Conservation (phyloP, 345 rosid genomes). For the Rubroshorea leprosula region DNA sequence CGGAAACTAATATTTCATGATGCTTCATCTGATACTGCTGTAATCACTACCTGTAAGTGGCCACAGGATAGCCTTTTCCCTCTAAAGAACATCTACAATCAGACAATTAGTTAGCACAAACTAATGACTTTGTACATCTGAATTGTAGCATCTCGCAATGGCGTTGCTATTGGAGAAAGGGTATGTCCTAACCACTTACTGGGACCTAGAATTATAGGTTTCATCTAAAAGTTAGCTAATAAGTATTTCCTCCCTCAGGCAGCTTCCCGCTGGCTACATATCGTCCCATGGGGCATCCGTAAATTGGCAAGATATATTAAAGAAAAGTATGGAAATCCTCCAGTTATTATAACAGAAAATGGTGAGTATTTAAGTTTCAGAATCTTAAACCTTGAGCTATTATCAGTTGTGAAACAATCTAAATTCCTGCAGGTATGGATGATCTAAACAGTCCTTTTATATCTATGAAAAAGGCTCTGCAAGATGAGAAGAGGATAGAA, state of each 20-base stretch:
- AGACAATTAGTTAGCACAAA: neutral
- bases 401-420: neutral
- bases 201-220: neutral
- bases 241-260: constrained; percentile 54
- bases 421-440: constrained; percentile 64
- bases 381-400: neutral
- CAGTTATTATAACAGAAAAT: constrained; percentile 68
- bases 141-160: constrained; percentile 54
- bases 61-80: neutral
- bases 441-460: constrained; percentile 58
- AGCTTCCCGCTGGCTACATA: constrained; percentile 80
- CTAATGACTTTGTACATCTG: constrained; percentile 6
- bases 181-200: constrained; percentile 37
- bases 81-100: neutral
- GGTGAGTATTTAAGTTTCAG: constrained; percentile 31
- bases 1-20: constrained; percentile 74
- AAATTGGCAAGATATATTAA: constrained; percentile 51
- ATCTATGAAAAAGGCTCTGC: constrained; percentile 45
- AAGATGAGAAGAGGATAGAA: constrained; percentile 72
- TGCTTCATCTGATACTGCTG: constrained; percentile 79
- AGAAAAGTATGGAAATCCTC: constrained; percentile 75
- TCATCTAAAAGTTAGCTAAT: neutral
- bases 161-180: constrained; percentile 74
- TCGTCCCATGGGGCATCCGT: constrained; percentile 86
- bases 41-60: constrained; percentile 64